phyloP scores from a whole-genome alignment of 75 land plant genomes.

The Sequoia sempervirens region DNA sequence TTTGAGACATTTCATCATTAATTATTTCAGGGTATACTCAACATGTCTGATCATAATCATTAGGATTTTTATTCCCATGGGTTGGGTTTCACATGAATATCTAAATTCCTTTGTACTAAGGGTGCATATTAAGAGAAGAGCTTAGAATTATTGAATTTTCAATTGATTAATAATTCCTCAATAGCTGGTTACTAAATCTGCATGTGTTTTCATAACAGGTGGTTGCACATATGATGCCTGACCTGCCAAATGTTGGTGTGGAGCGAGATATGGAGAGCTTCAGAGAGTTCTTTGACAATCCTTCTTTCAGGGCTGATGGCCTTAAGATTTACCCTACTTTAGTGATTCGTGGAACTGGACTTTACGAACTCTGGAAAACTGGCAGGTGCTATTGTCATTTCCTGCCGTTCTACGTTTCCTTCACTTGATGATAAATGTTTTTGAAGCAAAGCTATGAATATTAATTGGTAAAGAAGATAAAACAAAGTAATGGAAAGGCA shows the following conservation, averaged over 20 bases:
- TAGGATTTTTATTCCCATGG: not conserved
- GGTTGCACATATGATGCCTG: constrained; percentile 99
- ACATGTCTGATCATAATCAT: not conserved
- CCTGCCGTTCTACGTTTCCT: not conserved
- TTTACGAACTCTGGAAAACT: constrained; percentile 99
- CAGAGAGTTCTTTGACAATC: constrained; percentile 94
- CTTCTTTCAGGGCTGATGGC: constrained; percentile 91
- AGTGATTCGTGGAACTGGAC: constrained; percentile 99
- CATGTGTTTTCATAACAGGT: constrained; percentile 44
- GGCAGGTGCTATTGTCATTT: constrained; percentile 57
- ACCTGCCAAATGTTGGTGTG: constrained; percentile 98
- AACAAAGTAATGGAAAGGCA: not conserved
- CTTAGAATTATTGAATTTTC: not conserved
- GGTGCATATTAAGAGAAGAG: not conserved
- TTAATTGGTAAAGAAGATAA: not conserved
- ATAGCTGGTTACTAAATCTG: not conserved
- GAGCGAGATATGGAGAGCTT: constrained; percentile 98
- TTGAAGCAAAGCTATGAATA: not conserved
- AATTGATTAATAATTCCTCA: not conserved
- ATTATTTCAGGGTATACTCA: not conserved
- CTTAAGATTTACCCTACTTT: constrained; percentile 97
- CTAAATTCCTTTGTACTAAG: not conserved
- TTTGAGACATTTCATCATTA: not conserved
- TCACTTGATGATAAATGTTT: not conserved
- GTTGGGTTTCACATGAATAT: not conserved